Percentiles rank a stretch among this genome's conserved stretches.
Evolutionary conservation across 441 rosid species (phyloP).

Genomic region (Jatropha podagrica): DNA sequence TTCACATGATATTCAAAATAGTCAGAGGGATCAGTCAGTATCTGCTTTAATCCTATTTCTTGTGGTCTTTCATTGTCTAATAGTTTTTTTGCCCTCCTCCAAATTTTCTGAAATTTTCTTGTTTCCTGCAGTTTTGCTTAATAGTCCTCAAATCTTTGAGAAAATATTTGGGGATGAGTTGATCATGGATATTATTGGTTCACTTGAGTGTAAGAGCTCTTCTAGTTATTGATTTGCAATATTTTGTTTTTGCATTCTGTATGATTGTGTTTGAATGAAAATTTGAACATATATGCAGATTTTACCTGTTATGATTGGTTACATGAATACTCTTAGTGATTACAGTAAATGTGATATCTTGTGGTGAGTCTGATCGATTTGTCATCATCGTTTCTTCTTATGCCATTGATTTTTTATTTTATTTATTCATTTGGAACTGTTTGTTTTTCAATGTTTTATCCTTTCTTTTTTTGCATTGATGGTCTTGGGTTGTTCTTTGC

Average conservation of each 20-base stretch:
- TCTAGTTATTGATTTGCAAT: slow-evolving; percentile 10
- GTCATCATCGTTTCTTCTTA: background rate
- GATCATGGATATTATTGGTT: slow-evolving; percentile 92
- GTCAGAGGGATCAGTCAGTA: slow-evolving; percentile 92
- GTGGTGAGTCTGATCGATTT: background rate
- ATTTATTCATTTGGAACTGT: background rate
- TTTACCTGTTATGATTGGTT: slow-evolving; percentile 10
- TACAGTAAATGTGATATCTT: background rate
- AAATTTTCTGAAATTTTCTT: slow-evolving; percentile 26
- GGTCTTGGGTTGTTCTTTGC: slow-evolving; percentile 9
- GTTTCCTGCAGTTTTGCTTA: slow-evolving; percentile 75
- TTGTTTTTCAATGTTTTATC: background rate
- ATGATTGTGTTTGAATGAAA: background rate
- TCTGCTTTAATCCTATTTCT: slow-evolving; percentile 6
- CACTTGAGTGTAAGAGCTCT: slow-evolving; percentile 88
- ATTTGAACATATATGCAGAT: slow-evolving; percentile 3
- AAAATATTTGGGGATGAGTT: slow-evolving; percentile 92
- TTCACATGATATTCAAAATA: slow-evolving; percentile 92
- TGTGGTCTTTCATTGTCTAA: slow-evolving; percentile 5
- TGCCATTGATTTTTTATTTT: background rate
- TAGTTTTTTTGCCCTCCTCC: slow-evolving; percentile 20
- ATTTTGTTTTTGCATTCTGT: background rate
- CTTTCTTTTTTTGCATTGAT: background rate
- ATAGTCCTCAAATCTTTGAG: slow-evolving; percentile 88
- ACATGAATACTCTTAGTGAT: background rate